Evolutionary conservation across 2,329 filamentous ascomycete genomes (phyloP).

Genomic region (Thelonectria olida): DNA sequence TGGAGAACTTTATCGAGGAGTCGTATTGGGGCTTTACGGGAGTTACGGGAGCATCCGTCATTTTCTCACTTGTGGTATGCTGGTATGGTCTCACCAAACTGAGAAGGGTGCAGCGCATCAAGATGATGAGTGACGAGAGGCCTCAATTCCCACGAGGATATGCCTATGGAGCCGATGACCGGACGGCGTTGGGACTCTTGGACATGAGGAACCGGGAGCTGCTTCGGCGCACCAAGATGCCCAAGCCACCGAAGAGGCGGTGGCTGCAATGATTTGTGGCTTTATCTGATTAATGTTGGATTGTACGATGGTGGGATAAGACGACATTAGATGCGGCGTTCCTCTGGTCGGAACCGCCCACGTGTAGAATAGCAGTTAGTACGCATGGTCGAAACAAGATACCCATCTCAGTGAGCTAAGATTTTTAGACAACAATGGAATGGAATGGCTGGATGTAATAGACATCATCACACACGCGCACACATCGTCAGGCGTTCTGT

Average conservation of each 20-base stretch:
- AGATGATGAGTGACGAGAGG: conserved; percentile 72
- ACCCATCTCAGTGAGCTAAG: conserved; percentile 42
- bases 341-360: conserved; percentile 16
- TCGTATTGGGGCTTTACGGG: conserved; percentile 84
- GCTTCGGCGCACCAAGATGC: conserved; percentile 60
- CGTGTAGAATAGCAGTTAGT: conserved; percentile 28
- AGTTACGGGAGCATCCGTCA: conserved; percentile 75
- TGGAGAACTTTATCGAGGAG: conserved; percentile 98
- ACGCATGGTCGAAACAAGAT: conserved; percentile 27
- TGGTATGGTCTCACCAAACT: conserved; percentile 86
- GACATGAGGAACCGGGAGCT: conserved; percentile 65
- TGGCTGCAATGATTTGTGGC: conserved; percentile 32
- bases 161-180: conserved; percentile 48
- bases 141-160: conserved; percentile 49
- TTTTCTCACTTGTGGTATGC: conserved; percentile 81
- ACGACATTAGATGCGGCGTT: conserved; percentile 26
- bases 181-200: conserved; percentile 58
- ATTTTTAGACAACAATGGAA: too few species aligned
- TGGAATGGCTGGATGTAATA: too few species aligned
- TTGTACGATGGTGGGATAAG: conserved; percentile 16
- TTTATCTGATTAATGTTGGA: background rate
- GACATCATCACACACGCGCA: too few species aligned
- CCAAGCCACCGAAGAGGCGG: conserved; percentile 54
- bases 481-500: too few species aligned
- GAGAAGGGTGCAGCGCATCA: conserved; percentile 85